Evolutionary conservation across 148 eudicot species (phyloP), one percentile per base, ranked within the genome.

Genomic region (Fagopyrum homotropicum): DNA sequence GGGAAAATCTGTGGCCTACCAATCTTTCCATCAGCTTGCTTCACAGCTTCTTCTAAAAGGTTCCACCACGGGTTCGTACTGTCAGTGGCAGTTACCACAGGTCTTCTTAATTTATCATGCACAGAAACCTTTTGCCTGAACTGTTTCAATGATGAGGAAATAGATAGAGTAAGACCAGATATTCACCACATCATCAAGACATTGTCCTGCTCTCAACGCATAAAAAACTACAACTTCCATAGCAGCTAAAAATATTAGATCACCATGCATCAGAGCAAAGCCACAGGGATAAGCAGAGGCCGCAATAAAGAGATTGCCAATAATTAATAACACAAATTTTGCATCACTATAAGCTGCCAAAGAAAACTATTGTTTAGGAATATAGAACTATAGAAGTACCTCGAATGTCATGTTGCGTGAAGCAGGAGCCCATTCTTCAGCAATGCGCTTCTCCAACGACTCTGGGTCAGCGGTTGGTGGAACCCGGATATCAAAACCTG

Each of bases 401-500:
- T 90, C 92, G 81, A 83, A 95, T 66, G 94, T 92, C 98, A 95
- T 92, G 83, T 92, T 95, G 9, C 97, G 93, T n/a, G 93, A 80
- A 84, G 84, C 83, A 72, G 98, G 98, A 22, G 99, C 99, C 99
- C 99, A 95, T 82, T 95, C 99, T 68, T 95, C 98, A 60, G 87
- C 83, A 47, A 95, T 86, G 76, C 98, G 85, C 59, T 81, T 86
- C 77, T 84, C 89, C 75, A 95, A 73, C 46, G 97, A 82, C 74
- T 73, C 87, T 79, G 81, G 82, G 80, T 92, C 90, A 72, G 90
- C 90, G 51, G 90, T 92, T 73, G 97, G 97, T 63, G 99, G 99
- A 54, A 92, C 88, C 77, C 99, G 86, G 29, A 95, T 85, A 82
- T 95, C 97, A 81, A 95, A 90, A 71, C 97, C 99, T 75, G 98